Base-by-base conservation (phyloP, 805 yeast genomes). In the Teunomyces aglyptinius region DNA sequence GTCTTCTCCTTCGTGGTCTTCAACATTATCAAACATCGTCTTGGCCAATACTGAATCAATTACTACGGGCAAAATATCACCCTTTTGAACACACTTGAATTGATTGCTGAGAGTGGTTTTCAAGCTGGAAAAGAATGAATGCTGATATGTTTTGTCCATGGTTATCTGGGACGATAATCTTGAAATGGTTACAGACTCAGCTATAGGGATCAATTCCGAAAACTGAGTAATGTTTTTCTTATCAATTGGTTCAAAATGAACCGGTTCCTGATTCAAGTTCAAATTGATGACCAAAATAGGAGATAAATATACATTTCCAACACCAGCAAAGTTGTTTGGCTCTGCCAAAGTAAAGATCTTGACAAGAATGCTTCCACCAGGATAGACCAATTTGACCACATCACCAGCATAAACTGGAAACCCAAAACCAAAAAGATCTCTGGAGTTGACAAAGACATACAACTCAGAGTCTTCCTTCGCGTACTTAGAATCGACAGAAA, bases 341-440 rank as follows among this genome's bases (percentile, higher is more conserved):
- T 85, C 92, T 2, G 81, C 73, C 46, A 84, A 77, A 1, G 92
- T 76, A 49, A 79, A 77, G 0, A 85, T 49, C 46, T 77, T 64
- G 1, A 82, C 71, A 12, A 66, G 56, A 24, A 64, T 35, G 49
- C 26, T 35, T 41, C 45, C 39, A 4, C 41, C 48, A 2, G 46
- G 53, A 11, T 49, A 42, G 7, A 51, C 45, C 24, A 80, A 41
- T 11, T 67, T 63, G 3, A 81, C 82, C 41, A 77, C 62, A 57
- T 86, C 94, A 3, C 96, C 96, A 47, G 85, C 81, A 50, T 85
- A 80, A 19, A 80, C 71, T 0, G 89, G 86, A 22, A 86, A 65
- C 18, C 70, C 73, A n/a, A 71, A 49, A 33, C 60, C 61, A 16
- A 80, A 72, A 22, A 89, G 66, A 38, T 77, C 83, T 8, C 65